Percentiles rank a stretch among this genome's conserved stretches.
These are phyloP conservation scores for Salvia hispanica DNA, from an alignment of 257 asterid genomes.

Conservation along the genomic window DNA sequence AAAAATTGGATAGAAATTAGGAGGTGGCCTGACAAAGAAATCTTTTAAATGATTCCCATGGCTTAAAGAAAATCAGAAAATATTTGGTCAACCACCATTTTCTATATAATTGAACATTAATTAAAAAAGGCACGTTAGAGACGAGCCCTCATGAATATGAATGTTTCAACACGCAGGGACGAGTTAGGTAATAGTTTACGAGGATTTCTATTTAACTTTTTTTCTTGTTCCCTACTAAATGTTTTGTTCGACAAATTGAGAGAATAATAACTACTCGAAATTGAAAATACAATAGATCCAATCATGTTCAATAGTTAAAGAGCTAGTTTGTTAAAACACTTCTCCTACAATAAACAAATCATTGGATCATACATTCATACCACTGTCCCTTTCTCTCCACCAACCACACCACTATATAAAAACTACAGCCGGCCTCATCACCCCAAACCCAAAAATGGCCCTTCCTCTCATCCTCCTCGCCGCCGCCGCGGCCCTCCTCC, in stretches of 20 bases:
- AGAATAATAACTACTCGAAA: too few relatives aligned
- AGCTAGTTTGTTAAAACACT: too few relatives aligned
- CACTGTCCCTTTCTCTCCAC: constrained; percentile 19
- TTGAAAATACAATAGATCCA: too few relatives aligned
- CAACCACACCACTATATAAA: constrained; percentile 30
- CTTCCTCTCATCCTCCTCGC: constrained; percentile 31
- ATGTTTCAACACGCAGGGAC: constrained; percentile 20
- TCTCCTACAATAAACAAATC: too few relatives aligned
- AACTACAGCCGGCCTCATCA: not conserved
- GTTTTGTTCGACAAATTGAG: too few relatives aligned
- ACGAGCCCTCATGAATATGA: too few relatives aligned
- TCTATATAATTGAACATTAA: too few relatives aligned
- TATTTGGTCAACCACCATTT: constrained; percentile 3
- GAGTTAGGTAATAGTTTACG: constrained; percentile 4
- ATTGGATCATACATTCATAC: not conserved
- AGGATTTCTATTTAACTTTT: too few relatives aligned
- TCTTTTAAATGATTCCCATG: not conserved
- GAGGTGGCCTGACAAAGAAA: not conserved
- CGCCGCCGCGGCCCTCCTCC: constrained; percentile 32
- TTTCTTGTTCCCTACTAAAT: too few relatives aligned
- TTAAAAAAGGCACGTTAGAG: too few relatives aligned
- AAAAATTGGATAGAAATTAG: too few relatives aligned
- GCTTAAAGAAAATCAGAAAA: not conserved
- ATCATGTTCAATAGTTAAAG: too few relatives aligned
- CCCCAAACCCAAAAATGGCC: constrained; percentile 37